Evolutionary conservation across 345 rosid species (phyloP), one percentile per base, ranked within the genome.

Genomic region (Brassica incana): DNA sequence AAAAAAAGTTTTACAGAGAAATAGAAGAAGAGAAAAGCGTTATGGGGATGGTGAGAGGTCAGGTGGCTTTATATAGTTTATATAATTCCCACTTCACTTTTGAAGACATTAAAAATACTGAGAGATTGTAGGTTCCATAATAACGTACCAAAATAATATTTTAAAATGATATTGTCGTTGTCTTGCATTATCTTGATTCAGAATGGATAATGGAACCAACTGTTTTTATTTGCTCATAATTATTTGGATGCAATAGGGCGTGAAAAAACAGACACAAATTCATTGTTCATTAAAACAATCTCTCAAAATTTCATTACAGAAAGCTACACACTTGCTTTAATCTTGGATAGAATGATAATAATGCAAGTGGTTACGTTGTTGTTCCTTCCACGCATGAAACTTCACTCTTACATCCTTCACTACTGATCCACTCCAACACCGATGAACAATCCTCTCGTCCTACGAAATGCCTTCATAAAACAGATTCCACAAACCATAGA

Each of bases 371-470:
- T 56, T 72, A 78, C n/a, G 62, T 58, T 59, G 69, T 15, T 67
- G 45, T 56, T 74, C 5, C 36, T 75, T 70, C 75, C 61, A 69
- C n/a, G 25, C 40, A 30, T 65, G 83, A 25, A 67, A 48, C 74
- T 59, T 81, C 58, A 30, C 52, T 75, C 58, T 71, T 80, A 30
- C 79, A 70, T 35, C 76, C 77, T 77, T 84, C 83, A 70, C 73
- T 85, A 40, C 73, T 84, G 76, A 88, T 86, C 92, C 94, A 91
- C 73, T 88, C 91, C 9, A 91, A 85, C 18, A 89, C 80, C 43
- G 85, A 82, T 6, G 86, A 87, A 77, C 98, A 94, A 56, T 92
- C 93, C 72, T 85, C 86, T 0, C 87, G 88, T 59, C 85, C 69
- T 27, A 88, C 64, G 43, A 94, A 94, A 84, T 81, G 87, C 91